Evolutionary conservation across 169 alveolate species (phyloP).

Genomic region (Eimeria zaria): DNA sequence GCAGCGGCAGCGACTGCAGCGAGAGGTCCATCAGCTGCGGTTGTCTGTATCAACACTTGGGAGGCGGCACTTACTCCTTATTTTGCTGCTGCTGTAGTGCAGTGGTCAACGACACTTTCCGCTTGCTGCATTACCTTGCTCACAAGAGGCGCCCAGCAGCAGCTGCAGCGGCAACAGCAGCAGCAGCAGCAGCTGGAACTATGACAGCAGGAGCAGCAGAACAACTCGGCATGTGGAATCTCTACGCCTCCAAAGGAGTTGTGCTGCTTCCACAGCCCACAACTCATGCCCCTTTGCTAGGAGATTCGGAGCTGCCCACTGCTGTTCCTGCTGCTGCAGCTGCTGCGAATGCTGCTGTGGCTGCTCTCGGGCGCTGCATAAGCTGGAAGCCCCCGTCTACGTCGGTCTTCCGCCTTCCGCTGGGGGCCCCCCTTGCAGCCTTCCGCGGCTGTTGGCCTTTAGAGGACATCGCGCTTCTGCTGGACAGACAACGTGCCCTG

Average conservation of each 20-base stretch:
- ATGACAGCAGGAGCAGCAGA: background rate
- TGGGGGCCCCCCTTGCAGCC: slow-evolving; percentile 64
- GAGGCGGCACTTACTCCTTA: background rate
- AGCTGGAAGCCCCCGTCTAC: slow-evolving; percentile 21
- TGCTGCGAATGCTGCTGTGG: slow-evolving; percentile 22
- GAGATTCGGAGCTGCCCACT: background rate
- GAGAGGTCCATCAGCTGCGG: background rate
- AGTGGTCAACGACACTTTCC: slow-evolving; percentile 14
- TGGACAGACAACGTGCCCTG: background rate
- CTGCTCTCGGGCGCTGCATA: slow-evolving; percentile 28
- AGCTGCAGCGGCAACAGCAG: slow-evolving; percentile 17
- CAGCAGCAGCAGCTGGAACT: background rate
- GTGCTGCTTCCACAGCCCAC: slow-evolving; percentile 74
- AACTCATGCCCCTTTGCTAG: background rate
- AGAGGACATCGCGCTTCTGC: slow-evolving; percentile 39
- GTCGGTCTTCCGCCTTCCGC: slow-evolving; percentile 55
- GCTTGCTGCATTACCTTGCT: slow-evolving; percentile 69
- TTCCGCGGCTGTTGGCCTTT: slow-evolving; percentile 12
- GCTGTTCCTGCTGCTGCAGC: slow-evolving; percentile 10
- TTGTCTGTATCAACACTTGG: slow-evolving; percentile 27
- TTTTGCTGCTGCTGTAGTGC: slow-evolving; percentile 79
- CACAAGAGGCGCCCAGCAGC: slow-evolving; percentile 34
- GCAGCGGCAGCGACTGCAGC: slow-evolving; percentile 21
- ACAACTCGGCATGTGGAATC: background rate
- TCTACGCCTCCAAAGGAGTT: background rate